These are phyloP conservation scores for Eremothecium coryli DNA, from an alignment of 1,139 yeast species.

Conservation along the genomic window DNA sequence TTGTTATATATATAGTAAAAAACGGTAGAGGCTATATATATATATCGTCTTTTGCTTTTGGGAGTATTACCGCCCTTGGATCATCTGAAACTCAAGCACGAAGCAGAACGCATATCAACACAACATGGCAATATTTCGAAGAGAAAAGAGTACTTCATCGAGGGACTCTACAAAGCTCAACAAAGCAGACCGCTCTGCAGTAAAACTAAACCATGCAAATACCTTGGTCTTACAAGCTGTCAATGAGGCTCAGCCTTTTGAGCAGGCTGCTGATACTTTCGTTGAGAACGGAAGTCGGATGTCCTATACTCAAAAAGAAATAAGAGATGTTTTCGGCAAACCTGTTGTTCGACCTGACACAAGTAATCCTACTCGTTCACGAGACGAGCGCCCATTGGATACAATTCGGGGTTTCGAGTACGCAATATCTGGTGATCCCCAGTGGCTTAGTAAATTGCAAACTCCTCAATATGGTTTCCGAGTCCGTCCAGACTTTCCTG, in stretches of 20 bases:
- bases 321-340: slow-evolving; percentile 75
- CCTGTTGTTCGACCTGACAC: slow-evolving; percentile 67
- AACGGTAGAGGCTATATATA: too few relatives aligned
- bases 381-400: slow-evolving; percentile 93
- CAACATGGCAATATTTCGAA: too few relatives aligned
- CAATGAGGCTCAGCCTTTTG: slow-evolving; percentile 92
- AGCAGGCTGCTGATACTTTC: slow-evolving; percentile 45
- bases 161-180: too few relatives aligned
- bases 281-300: slow-evolving; percentile 29
- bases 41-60: too few relatives aligned
- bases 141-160: too few relatives aligned
- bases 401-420: slow-evolving; percentile 89
- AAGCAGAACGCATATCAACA: too few relatives aligned
- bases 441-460: slow-evolving; percentile 73
- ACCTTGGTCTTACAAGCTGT: slow-evolving; percentile 76
- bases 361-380: slow-evolving; percentile 82
- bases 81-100: too few relatives aligned
- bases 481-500: slow-evolving; percentile 48
- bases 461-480: slow-evolving; percentile 72
- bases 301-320: slow-evolving; percentile 33
- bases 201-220: slow-evolving; percentile 52
- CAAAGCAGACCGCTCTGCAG: slow-evolving; percentile 39
- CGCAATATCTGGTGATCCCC: slow-evolving; percentile 78
- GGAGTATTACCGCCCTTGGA: too few relatives aligned
- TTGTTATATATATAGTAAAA: too few relatives aligned